Percentiles rank a stretch among this genome's conserved stretches.
phyloP scores from a whole-genome alignment of 345 rosid species.

The Populus euphratica region DNA sequence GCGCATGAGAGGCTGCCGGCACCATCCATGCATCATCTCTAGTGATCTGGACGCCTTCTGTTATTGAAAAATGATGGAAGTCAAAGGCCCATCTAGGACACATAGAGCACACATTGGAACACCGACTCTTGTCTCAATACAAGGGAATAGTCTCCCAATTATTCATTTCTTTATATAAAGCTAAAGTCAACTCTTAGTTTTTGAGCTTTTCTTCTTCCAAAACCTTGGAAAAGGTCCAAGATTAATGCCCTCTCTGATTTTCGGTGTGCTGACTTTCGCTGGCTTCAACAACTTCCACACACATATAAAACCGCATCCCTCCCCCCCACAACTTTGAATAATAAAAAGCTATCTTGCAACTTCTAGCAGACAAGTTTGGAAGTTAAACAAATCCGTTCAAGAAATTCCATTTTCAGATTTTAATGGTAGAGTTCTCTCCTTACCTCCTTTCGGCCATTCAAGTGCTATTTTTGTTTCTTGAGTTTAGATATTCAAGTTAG shows the following conservation, averaged over 20 bases:
- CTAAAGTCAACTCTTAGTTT: slow-evolving; percentile 6
- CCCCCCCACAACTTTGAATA: neutral
- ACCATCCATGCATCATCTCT: neutral
- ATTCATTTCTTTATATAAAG: neutral
- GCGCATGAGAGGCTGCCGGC: neutral
- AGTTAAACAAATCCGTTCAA: neutral
- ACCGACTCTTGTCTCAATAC: neutral
- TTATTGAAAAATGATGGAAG: neutral
- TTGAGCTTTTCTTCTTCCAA: slow-evolving; percentile 8
- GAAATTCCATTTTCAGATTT: neutral
- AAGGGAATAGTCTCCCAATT: neutral
- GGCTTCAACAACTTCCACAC: neutral
- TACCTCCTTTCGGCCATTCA: neutral
- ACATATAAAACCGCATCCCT: neutral
- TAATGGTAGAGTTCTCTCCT: neutral
- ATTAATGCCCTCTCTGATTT: slow-evolving; percentile 10
- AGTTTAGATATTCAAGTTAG: too few species aligned
- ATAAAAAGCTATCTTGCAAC: neutral
- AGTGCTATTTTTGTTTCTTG: too few species aligned
- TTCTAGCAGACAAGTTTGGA: neutral
- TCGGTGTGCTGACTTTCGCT: slow-evolving; percentile 39
- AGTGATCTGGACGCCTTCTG: neutral
- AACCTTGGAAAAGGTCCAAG: slow-evolving; percentile 8
- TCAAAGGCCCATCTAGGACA: neutral
- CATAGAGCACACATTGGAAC: neutral